These are phyloP conservation scores for Vaccinium macrocarpon DNA, from an alignment of 148 eudicot species.

Conservation along the genomic window DNA sequence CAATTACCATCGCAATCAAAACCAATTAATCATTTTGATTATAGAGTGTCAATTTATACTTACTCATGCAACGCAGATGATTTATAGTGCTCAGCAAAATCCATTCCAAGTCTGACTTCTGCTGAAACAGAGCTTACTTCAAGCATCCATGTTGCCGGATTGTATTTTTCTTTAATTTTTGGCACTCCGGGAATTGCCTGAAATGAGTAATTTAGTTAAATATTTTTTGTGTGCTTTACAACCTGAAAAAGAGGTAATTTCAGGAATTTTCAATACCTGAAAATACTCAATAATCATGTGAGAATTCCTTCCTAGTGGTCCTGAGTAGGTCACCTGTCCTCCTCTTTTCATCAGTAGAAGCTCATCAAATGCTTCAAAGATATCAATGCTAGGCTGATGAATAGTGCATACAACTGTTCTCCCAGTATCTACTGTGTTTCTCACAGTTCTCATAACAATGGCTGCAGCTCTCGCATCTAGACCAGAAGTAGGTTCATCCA, in stretches of 20 bases:
- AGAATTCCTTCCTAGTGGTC: not conserved
- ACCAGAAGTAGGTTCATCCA: conserved; percentile 75
- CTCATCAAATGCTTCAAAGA: conserved; percentile 66
- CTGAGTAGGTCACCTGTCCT: not conserved
- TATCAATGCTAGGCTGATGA: conserved; percentile 74
- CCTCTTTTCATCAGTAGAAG: not conserved
- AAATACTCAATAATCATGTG: not conserved
- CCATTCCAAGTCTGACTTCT: conserved; percentile 46
- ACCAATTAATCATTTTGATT: not conserved
- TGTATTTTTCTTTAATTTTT: not conserved
- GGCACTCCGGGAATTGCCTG: not conserved
- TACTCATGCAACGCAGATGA: conserved; percentile 36
- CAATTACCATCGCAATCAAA: not conserved
- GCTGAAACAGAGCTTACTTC: conserved; percentile 57
- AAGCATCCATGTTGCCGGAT: conserved; percentile 46
- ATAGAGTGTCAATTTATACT: conserved; percentile 9
- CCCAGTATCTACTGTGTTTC: conserved; percentile 65
- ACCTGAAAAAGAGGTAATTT: not conserved
- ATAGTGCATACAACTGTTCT: conserved; percentile 67
- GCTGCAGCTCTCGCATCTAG: conserved; percentile 85
- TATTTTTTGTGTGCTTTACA: not conserved
- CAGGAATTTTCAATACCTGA: not conserved
- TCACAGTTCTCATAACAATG: conserved; percentile 69
- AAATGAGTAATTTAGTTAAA: not conserved
- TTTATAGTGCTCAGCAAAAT: conserved; percentile 47